Conservation (phyloP, 139 green algal species). For the Chlorella ohadii region DNA sequence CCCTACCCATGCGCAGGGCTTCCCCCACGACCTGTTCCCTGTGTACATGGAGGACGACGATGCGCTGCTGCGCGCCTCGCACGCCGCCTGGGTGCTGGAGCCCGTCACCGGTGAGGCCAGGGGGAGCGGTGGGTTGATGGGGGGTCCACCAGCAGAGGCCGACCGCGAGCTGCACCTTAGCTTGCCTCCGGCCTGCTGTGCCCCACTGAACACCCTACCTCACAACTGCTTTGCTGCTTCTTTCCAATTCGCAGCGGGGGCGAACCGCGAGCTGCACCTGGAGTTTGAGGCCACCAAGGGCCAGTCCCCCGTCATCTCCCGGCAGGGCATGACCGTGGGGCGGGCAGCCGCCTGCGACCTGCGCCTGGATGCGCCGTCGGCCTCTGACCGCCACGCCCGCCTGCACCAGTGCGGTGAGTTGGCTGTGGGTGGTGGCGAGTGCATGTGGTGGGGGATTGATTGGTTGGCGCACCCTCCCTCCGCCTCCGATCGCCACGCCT, state of each 20-base stretch:
- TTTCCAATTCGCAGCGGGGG: conserved; percentile 8
- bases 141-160: no score
- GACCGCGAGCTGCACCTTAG: no score
- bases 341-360: conserved; percentile 15
- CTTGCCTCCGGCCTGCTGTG: no score
- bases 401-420: conserved; percentile 31
- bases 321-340: conserved; percentile 29
- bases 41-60: conserved; percentile 78
- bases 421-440: neutral
- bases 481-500: neutral
- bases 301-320: conserved; percentile 3
- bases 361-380: conserved; percentile 12
- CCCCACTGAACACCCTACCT: no score
- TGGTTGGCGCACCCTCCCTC: no score
- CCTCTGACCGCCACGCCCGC: neutral
- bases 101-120: conserved; percentile 34
- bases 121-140: no score
- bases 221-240: no score
- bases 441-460: no score
- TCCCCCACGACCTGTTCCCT: conserved; percentile 62
- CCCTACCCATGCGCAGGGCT: conserved; percentile 60
- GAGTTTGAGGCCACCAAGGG: conserved; percentile 24
- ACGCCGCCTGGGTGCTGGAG: conserved; percentile 82
- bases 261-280: conserved; percentile 7
- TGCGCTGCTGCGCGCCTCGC: conserved; percentile 62